phyloP scores from a whole-genome alignment of 345 rosid genomes.

The Firmiana major region DNA sequence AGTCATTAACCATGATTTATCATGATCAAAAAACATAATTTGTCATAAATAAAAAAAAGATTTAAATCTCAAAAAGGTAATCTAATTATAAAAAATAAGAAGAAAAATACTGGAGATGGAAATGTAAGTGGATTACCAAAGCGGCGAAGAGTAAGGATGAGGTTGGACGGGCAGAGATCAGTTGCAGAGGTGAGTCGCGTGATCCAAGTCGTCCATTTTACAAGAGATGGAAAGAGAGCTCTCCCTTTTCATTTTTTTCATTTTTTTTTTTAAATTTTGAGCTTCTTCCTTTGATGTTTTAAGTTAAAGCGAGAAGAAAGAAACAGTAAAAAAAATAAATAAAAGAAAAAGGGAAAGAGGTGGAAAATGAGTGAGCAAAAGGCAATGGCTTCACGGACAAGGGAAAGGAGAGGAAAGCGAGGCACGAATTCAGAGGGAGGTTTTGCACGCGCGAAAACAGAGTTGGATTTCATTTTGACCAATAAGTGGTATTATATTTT shows the following conservation, averaged over 20 bases:
- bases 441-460: slow-evolving; percentile 16
- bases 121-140: slow-evolving; percentile 17
- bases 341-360: not conserved
- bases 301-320: too few relatives aligned
- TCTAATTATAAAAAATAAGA: not conserved
- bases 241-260: not conserved
- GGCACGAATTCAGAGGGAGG: not conserved
- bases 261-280: too few relatives aligned
- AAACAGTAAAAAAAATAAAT: too few relatives aligned
- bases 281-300: not conserved
- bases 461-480: not conserved
- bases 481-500: too few relatives aligned
- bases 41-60: not conserved
- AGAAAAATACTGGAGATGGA: not conserved
- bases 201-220: slow-evolving; percentile 22
- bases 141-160: not conserved
- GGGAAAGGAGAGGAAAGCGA: slow-evolving; percentile 3
- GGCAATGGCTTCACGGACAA: slow-evolving; percentile 4
- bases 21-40: not conserved
- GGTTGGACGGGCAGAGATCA: slow-evolving; percentile 12
- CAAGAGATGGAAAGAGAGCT: not conserved
- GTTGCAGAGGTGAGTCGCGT: slow-evolving; percentile 12
- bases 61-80: not conserved
- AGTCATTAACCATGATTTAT: not conserved
- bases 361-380: not conserved